Percentiles rank a stretch among this genome's conserved stretches.
These are phyloP conservation scores for Penicillium sp. DNA, from an alignment of 2,329 filamentous ascomycete species.

Conservation along the genomic window DNA sequence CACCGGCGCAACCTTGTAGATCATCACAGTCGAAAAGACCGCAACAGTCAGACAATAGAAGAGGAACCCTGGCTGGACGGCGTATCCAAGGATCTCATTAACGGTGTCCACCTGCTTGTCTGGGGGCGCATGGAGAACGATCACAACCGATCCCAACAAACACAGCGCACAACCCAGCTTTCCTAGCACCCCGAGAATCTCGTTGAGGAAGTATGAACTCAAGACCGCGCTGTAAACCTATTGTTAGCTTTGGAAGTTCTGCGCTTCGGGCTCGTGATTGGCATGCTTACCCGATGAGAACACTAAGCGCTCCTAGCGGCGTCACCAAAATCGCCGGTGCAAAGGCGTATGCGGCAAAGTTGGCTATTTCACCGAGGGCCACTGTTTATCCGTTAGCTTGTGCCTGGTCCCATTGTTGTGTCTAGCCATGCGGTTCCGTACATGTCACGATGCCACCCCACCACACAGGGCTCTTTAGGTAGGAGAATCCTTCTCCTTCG, in stretches of 20 bases:
- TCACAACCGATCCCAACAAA: conserved; percentile 92
- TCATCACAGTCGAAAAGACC: conserved; percentile 88
- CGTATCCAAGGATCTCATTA: conserved; percentile 87
- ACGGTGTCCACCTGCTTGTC: conserved; percentile 90
- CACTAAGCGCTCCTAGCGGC: conserved; percentile 87
- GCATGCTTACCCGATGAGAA: conserved; percentile 71
- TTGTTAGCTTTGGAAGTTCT: conserved; percentile 12
- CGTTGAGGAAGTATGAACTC: conserved; percentile 90
- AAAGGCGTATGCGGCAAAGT: conserved; percentile 97
- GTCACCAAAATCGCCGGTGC: conserved; percentile 98
- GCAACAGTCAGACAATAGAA: conserved; percentile 79
- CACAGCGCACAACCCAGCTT: conserved; percentile 96
- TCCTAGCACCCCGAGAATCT: conserved; percentile 85
- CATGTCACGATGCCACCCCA: conserved; percentile 91
- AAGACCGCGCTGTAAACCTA: conserved; percentile 70
- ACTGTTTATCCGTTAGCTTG: conserved; percentile 56
- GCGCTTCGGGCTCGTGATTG: neutral
- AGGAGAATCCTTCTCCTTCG: conserved; percentile 93
- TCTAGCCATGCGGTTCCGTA: conserved; percentile 50
- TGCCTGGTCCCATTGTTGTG: conserved; percentile 9
- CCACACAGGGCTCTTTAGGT: conserved; percentile 93
- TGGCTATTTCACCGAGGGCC: conserved; percentile 89
- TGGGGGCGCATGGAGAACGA: conserved; percentile 93
- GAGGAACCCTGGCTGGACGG: conserved; percentile 92
- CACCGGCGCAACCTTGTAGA: conserved; percentile 85